These are phyloP conservation scores for Alternaria dauci DNA, from an alignment of 2,329 filamentous ascomycete species.

Conservation along the genomic window DNA sequence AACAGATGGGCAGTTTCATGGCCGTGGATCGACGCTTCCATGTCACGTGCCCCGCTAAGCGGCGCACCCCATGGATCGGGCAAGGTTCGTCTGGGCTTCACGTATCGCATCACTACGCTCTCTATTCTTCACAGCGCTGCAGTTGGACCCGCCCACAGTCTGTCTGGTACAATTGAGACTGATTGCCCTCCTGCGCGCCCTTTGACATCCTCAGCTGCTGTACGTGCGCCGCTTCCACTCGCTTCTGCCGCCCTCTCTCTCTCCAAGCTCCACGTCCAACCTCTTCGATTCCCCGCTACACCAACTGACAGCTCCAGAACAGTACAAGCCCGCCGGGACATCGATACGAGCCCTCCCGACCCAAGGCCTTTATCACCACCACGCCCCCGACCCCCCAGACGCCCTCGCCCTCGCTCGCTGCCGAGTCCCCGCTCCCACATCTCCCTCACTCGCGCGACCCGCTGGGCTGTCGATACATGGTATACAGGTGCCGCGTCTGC, in stretches of 20 bases:
- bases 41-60: slow-evolving; percentile 30
- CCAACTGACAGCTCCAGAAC: slow-evolving; percentile 28
- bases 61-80: slow-evolving; percentile 17
- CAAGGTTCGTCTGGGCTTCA: slow-evolving; percentile 25
- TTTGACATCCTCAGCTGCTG: slow-evolving; percentile 28
- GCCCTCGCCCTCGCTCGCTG: slow-evolving; percentile 23
- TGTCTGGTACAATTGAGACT: slow-evolving; percentile 44
- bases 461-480: slow-evolving; percentile 35
- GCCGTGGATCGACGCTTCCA: slow-evolving; percentile 12
- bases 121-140: slow-evolving; percentile 50
- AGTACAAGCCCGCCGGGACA: slow-evolving; percentile 25
- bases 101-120: slow-evolving; percentile 48
- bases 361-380: slow-evolving; percentile 11
- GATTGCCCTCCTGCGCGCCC: slow-evolving; percentile 37
- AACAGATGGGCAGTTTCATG: slow-evolving; percentile 19
- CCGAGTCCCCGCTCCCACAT: slow-evolving; percentile 24
- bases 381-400: slow-evolving; percentile 11
- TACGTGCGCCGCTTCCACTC: slow-evolving; percentile 42
- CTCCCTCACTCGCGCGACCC: slow-evolving; percentile 24
- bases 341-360: slow-evolving; percentile 26
- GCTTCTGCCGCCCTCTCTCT: slow-evolving; percentile 36
- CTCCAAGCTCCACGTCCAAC: slow-evolving; percentile 27
- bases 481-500: slow-evolving; percentile 35
- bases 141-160: slow-evolving; percentile 33
- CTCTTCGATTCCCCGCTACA: slow-evolving; percentile 30